Percentiles rank a stretch among this genome's conserved stretches.
phyloP scores from a whole-genome alignment of 1,139 yeast genomes.

The Pichia sp. region DNA sequence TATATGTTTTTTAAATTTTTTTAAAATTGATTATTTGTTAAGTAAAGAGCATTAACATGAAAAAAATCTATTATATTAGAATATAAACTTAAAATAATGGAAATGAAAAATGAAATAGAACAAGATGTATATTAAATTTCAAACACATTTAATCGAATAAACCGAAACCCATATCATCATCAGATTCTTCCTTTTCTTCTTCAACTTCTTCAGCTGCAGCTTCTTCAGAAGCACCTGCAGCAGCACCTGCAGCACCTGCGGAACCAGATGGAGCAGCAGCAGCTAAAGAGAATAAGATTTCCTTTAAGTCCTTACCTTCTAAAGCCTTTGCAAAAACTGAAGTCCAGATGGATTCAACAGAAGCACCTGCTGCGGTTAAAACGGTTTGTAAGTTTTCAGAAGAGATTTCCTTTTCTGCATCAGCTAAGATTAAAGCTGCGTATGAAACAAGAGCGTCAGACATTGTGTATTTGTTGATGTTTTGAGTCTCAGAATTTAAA shows the following conservation, averaged over 20 bases:
- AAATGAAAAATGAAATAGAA: neutral
- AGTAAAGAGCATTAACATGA: conserved; percentile 13
- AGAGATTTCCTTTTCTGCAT: conserved; percentile 92
- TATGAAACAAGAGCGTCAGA: conserved; percentile 67
- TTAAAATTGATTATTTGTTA: conserved; percentile 2
- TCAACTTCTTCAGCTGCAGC: conserved; percentile 50
- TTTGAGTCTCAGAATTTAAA: neutral
- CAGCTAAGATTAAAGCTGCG: conserved; percentile 98
- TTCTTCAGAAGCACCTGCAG: conserved; percentile 59
- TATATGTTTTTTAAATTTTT: too few species aligned
- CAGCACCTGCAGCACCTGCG: conserved; percentile 51
- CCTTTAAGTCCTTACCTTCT: conserved; percentile 94
- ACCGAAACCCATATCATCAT: conserved; percentile 84
- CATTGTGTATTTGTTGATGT: conserved; percentile 31
- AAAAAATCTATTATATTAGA: conserved; percentile 13
- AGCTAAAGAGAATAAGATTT: conserved; percentile 45
- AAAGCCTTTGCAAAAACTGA: conserved; percentile 94
- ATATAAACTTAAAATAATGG: conserved; percentile 5
- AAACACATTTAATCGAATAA: conserved; percentile 46
- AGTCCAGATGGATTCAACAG: conserved; percentile 87
- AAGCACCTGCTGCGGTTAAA: conserved; percentile 86
- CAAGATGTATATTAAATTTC: neutral
- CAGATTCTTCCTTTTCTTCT: conserved; percentile 54
- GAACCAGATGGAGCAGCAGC: conserved; percentile 62
- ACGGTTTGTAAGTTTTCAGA: conserved; percentile 84